Base-by-base conservation (phyloP, 805 yeast species). In the Sugiyamaella qingdaonensis region DNA sequence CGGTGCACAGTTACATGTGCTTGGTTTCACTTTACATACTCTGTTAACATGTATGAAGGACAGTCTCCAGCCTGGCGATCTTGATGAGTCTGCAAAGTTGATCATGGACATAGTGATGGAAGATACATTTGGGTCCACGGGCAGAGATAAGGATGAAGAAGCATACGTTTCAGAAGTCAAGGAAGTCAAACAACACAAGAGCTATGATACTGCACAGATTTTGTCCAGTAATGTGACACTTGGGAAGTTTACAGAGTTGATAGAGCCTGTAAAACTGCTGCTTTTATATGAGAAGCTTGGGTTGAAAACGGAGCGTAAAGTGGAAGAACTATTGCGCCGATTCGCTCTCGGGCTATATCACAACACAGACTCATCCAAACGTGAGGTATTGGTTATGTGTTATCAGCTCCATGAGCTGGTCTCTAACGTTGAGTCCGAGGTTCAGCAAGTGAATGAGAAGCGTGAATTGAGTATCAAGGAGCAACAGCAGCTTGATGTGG, bases 121-220 rank as follows among this genome's bases (percentile, higher is more conserved):
- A 64, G 97, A 92, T 64, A 78, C 83, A 2, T 91, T 94, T 68
- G 99, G 99, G 21, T 79, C 85, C 9, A 87, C 96, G 2, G 95
- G 96, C 34, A 86, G 85, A 64, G 98, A 94, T 64, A 92, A 94
- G 66, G 98, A 94, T 58, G 91, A 94, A 4, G 97, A 90, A 56
- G 96, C 90, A 16, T 92, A 94, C 64, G 80, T 79, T 49, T 84
- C 88, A 31, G 82, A 84, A 56, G 87, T 90, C 82, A 87, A 86
- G 61, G 99, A 92, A 73, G 92, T 94, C 34, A 91, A 89, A 66
- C 84, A 82, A 58, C 88, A 88, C 64, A 89, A 89, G 70, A 85
- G 96, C 73, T 86, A 73, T 64, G 98, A 94, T 61, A 81, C 94
- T 4, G 95, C 85, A 27, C 96, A 91, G 69, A 72, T 89, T 16